A percentile compares a stretch with the other conserved stretches of the same genome.
Conservation (phyloP, 2,329 filamentous ascomycete species). For the Colletotrichum sp. region DNA sequence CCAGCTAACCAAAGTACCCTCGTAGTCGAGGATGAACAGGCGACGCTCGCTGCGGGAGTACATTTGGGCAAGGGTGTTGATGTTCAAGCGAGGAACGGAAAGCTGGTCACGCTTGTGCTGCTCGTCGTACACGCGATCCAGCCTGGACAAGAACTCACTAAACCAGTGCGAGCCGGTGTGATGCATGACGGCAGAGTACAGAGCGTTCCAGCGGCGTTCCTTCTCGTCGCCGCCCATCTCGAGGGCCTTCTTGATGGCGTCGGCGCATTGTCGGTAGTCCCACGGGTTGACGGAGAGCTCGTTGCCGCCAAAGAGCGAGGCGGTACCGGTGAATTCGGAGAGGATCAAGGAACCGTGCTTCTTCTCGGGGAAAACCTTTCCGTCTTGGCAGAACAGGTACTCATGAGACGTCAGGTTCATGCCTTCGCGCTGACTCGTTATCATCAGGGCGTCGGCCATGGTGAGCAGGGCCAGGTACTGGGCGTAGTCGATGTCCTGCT, state of each 20-base stretch:
- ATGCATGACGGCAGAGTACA: slow-evolving; percentile 76
- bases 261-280: slow-evolving; percentile 88
- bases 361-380: slow-evolving; percentile 69
- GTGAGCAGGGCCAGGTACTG: slow-evolving; percentile 93
- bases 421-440: slow-evolving; percentile 92
- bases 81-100: slow-evolving; percentile 83
- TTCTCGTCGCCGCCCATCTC: slow-evolving; percentile 82
- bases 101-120: slow-evolving; percentile 85
- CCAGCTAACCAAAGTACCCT: slow-evolving; percentile 89
- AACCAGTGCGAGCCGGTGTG: slow-evolving; percentile 91
- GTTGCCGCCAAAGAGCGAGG: slow-evolving; percentile 80
- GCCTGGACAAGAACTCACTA: slow-evolving; percentile 71
- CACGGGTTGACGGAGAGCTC: slow-evolving; percentile 92
- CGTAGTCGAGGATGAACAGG: slow-evolving; percentile 91
- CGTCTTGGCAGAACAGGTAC: slow-evolving; percentile 92
- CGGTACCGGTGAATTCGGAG: slow-evolving; percentile 93
- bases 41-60: slow-evolving; percentile 73
- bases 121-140: slow-evolving; percentile 81
- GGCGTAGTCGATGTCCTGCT: slow-evolving; percentile 91
- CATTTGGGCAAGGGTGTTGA: slow-evolving; percentile 65
- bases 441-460: slow-evolving; percentile 90
- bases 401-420: slow-evolving; percentile 98
- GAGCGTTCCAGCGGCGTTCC: slow-evolving; percentile 72
- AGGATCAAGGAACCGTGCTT: slow-evolving; percentile 89
- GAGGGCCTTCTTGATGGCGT: slow-evolving; percentile 83